Conservation (phyloP, 1,284 basidiomycete genomes). For the Ustilago vetiveriae region DNA sequence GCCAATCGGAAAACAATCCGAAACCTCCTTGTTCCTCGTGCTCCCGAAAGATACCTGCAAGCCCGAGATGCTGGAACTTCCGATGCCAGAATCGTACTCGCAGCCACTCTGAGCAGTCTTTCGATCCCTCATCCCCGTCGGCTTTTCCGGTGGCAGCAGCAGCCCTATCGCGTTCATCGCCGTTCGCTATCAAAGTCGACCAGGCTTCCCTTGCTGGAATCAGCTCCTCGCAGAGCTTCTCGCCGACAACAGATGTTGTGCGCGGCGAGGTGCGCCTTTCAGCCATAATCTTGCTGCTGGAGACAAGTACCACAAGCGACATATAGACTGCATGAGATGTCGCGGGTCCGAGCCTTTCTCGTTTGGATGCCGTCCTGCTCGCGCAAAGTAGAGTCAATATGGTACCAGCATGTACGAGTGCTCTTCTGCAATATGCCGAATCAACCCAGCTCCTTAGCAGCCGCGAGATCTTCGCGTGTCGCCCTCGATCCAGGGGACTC, state of each 20-base stretch:
- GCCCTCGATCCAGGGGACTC: background rate
- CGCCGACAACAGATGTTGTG: background rate
- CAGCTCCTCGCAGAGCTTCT: slow-evolving; percentile 14
- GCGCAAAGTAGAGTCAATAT: slow-evolving; percentile 28
- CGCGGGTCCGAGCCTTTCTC: slow-evolving; percentile 16
- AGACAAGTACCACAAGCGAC: slow-evolving; percentile 19
- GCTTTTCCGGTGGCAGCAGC: background rate
- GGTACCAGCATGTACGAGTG: slow-evolving; percentile 36
- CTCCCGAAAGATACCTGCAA: slow-evolving; percentile 30
- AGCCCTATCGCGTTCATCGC: background rate
- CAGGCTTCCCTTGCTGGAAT: slow-evolving; percentile 11
- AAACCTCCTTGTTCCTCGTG: slow-evolving; percentile 6
- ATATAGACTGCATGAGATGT: slow-evolving; percentile 30
- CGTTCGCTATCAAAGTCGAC: slow-evolving; percentile 4
- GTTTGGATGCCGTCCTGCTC: background rate
- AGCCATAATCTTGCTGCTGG: slow-evolving; percentile 8
- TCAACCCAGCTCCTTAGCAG: slow-evolving; percentile 27
- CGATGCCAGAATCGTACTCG: slow-evolving; percentile 33
- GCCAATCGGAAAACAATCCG: slow-evolving; percentile 30
- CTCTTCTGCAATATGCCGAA: slow-evolving; percentile 23
- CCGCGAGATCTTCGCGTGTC: slow-evolving; percentile 8
- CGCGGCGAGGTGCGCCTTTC: background rate
- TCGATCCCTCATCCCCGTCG: no score
- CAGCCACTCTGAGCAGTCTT: slow-evolving; percentile 22
- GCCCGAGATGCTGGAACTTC: slow-evolving; percentile 25